phyloP scores from a whole-genome alignment of 345 rosid genomes.

The Carallia brachiata region DNA sequence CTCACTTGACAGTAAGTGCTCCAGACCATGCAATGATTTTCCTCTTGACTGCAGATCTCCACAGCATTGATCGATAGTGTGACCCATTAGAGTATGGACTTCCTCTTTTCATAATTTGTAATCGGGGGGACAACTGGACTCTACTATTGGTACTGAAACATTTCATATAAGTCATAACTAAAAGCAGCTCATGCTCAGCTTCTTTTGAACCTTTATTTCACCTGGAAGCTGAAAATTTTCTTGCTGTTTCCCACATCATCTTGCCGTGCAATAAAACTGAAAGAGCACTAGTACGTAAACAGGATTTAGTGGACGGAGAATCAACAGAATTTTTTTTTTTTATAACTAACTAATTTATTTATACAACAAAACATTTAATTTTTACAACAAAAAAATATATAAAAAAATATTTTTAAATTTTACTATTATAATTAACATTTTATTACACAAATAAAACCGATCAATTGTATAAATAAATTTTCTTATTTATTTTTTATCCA shows the following conservation, averaged over 20 bases:
- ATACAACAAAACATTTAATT: no score
- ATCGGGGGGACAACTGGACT: constrained; percentile 25
- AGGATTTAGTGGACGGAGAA: no score
- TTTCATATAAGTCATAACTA: background rate
- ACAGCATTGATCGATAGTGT: constrained; percentile 14
- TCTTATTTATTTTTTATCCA: no score
- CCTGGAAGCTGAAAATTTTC: background rate
- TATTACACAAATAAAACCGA: no score
- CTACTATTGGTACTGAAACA: constrained; percentile 1
- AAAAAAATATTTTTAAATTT: no score
- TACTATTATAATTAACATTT: no score
- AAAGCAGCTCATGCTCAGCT: constrained; percentile 5
- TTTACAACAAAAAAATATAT: no score
- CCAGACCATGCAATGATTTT: constrained; percentile 33
- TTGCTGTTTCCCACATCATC: constrained; percentile 11
- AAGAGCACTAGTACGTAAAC: no score
- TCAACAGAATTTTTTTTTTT: no score
- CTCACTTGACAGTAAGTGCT: constrained; percentile 14
- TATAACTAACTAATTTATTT: no score
- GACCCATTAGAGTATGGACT: constrained; percentile 5
- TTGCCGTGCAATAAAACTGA: background rate
- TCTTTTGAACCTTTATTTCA: background rate
- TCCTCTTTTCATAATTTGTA: background rate
- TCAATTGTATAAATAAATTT: no score
- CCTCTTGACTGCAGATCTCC: constrained; percentile 35